Evolutionary conservation across 352 stramenopile species (phyloP).

Genomic region (Plasmopara viticola): DNA sequence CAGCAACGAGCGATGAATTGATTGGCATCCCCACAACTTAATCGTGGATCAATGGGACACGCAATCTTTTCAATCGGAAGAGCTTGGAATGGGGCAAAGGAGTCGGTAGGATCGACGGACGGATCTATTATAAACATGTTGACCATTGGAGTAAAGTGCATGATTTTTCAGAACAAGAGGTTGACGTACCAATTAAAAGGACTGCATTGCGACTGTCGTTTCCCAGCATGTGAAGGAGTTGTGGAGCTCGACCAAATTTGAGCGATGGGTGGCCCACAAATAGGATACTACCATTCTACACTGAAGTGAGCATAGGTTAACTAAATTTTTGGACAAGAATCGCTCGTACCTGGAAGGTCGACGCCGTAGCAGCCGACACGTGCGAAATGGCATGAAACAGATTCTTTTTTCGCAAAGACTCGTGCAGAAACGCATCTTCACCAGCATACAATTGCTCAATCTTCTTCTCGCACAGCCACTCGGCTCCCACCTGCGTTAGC

Average conservation of each 20-base stretch:
- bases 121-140: conserved; percentile 33
- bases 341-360: conserved; percentile 47
- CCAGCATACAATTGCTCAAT: conserved; percentile 68
- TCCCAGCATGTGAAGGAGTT: conserved; percentile 55
- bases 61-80: conserved; percentile 71
- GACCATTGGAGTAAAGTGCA: background rate
- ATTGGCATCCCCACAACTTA: conserved; percentile 82
- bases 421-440: conserved; percentile 65
- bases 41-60: conserved; percentile 66
- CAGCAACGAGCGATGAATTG: conserved; percentile 78
- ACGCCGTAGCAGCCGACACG: conserved; percentile 34
- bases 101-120: conserved; percentile 38
- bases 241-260: conserved; percentile 40
- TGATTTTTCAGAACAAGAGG: background rate
- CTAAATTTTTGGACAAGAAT: background rate
- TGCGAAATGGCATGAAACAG: conserved; percentile 40
- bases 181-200: conserved; percentile 50
- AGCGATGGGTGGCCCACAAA: conserved; percentile 70
- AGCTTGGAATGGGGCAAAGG: conserved; percentile 50
- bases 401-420: conserved; percentile 43
- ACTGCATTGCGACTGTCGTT: conserved; percentile 59
- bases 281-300: conserved; percentile 60
- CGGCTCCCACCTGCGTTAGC: conserved; percentile 46
- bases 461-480: conserved; percentile 85
- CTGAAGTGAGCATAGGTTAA: conserved; percentile 2